These are phyloP conservation scores for Boechera stricta DNA, from an alignment of 345 rosid genomes.

Conservation along the genomic window DNA sequence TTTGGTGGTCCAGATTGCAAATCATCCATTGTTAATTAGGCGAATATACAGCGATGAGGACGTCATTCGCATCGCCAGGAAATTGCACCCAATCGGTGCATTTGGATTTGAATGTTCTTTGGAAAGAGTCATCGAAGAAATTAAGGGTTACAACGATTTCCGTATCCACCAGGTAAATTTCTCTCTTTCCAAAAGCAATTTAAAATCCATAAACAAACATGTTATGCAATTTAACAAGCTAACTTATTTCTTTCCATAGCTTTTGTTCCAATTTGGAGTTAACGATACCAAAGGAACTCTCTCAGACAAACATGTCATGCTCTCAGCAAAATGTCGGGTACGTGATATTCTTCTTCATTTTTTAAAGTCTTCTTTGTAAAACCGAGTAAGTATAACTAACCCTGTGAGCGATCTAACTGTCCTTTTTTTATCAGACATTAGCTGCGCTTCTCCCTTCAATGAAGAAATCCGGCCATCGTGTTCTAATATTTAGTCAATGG, in stretches of 20 bases:
- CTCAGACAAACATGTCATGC: constrained; percentile 82
- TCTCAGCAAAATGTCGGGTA: constrained; percentile 94
- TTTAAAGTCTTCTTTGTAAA: neutral
- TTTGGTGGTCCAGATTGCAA: constrained; percentile 72
- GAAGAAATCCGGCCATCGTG: constrained; percentile 73
- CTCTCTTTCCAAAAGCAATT: neutral
- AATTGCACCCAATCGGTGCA: constrained; percentile 81
- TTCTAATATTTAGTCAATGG: constrained; percentile 96
- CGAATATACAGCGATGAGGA: constrained; percentile 79
- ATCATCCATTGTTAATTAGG: constrained; percentile 95
- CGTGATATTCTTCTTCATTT: neutral
- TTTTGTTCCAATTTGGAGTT: constrained; percentile 64
- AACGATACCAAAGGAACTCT: constrained; percentile 69
- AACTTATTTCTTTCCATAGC: constrained; percentile 52
- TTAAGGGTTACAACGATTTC: constrained; percentile 83
- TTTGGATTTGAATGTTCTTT: constrained; percentile 89
- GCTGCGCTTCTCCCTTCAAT: constrained; percentile 85
- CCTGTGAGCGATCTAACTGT: neutral
- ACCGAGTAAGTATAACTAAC: neutral
- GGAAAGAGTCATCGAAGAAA: constrained; percentile 82
- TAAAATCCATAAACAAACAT: neutral
- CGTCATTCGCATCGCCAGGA: constrained; percentile 72
- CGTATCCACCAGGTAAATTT: constrained; percentile 84
- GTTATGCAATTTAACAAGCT: constrained; percentile 10
- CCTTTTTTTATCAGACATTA: constrained; percentile 58